Conservation (phyloP, 371 early-diverging fungal species). For the Mucor plumbeus region DNA sequence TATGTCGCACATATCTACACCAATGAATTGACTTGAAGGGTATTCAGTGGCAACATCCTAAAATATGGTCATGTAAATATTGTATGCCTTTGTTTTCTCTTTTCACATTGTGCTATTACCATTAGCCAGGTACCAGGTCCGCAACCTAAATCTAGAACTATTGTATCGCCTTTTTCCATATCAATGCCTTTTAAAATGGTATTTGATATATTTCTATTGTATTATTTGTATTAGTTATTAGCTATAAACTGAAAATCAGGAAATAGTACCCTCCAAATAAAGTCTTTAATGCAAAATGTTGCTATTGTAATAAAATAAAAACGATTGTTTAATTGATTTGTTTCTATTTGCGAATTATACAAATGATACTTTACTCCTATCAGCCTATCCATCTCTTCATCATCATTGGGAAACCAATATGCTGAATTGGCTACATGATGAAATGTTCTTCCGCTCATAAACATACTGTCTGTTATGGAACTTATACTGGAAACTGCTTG, state of each 20-base stretch:
- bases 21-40: conserved; percentile 57
- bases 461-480: conserved; percentile 15
- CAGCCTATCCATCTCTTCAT: conserved; percentile 49
- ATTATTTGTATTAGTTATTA: background rate
- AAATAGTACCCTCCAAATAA: conserved; percentile 33
- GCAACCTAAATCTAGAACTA: conserved; percentile 56
- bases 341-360: conserved; percentile 10
- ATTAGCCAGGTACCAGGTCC: conserved; percentile 65
- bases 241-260: background rate
- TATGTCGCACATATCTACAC: conserved; percentile 60
- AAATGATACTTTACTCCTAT: conserved; percentile 33
- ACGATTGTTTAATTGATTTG: conserved; percentile 15
- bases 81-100: background rate
- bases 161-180: conserved; percentile 5
- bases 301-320: conserved; percentile 16
- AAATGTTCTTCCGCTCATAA: conserved; percentile 18
- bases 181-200: conserved; percentile 3
- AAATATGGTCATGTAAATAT: background rate
- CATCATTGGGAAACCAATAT: conserved; percentile 53
- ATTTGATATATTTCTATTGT: conserved; percentile 19
- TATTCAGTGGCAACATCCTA: conserved; percentile 64
- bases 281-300: conserved; percentile 42
- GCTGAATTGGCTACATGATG: conserved; percentile 31
- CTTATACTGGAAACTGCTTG: background rate
- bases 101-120: conserved; percentile 26